A percentile compares a stretch with the other conserved stretches of the same genome.
Conservation (phyloP, 2,329 filamentous ascomycete genomes). For the Neonectria punicea region DNA sequence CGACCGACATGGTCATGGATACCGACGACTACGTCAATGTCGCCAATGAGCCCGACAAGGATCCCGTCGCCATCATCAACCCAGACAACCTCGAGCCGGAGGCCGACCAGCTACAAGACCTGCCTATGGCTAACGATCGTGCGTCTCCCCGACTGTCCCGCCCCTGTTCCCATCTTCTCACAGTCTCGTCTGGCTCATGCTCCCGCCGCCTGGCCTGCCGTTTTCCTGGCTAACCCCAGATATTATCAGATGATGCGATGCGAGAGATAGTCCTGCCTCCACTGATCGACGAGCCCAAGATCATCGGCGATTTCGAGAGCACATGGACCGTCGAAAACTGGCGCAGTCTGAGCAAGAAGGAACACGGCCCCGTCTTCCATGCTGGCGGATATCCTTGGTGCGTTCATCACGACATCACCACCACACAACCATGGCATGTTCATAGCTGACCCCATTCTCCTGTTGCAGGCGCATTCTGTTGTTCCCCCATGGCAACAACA, state of each 20-base stretch:
- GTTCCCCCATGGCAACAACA: constrained; percentile 94
- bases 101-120: constrained; percentile 58
- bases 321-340: constrained; percentile 93
- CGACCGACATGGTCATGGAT: constrained; percentile 67
- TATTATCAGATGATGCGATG: constrained; percentile 79
- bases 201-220: constrained; percentile 12
- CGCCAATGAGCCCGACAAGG: constrained; percentile 60
- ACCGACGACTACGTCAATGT: constrained; percentile 65
- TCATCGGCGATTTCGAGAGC: constrained; percentile 77
- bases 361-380: constrained; percentile 88
- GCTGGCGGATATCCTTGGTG: constrained; percentile 90
- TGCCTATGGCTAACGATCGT: constrained; percentile 65
- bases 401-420: constrained; percentile 43
- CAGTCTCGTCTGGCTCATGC: constrained; percentile 2
- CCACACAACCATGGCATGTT: constrained; percentile 8
- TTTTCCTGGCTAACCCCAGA: constrained; percentile 33
- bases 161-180: constrained; percentile 5
- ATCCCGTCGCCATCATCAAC: constrained; percentile 64
- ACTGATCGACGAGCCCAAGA: constrained; percentile 79
- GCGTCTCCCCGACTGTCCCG: constrained; percentile 44
- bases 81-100: constrained; percentile 63
- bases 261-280: constrained; percentile 80
- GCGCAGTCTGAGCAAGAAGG: constrained; percentile 78
- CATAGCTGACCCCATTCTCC: constrained; percentile 30
- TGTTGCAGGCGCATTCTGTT: constrained; percentile 84